A percentile compares a stretch with the other conserved stretches of the same genome.
phyloP scores from a whole-genome alignment of 495 filamentous ascomycete species.

The Penicillium antarcticum region DNA sequence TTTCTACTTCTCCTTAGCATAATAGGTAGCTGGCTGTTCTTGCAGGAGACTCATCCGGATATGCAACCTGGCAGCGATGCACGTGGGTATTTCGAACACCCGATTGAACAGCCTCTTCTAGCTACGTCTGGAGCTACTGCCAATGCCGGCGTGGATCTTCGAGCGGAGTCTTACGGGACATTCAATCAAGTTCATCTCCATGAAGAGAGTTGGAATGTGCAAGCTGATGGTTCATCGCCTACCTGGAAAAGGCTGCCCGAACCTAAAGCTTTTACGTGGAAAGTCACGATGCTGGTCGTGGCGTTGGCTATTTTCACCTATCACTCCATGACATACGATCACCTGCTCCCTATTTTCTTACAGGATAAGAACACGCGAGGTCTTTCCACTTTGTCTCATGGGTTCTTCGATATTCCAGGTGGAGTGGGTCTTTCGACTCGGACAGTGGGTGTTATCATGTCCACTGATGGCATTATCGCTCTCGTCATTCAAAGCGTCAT shows the following conservation, averaged over 20 bases:
- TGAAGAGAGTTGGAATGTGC: slow-evolving; percentile 47
- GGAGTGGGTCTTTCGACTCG: slow-evolving; percentile 71
- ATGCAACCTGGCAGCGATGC: slow-evolving; percentile 58
- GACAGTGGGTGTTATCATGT: slow-evolving; percentile 75
- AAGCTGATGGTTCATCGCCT: slow-evolving; percentile 42
- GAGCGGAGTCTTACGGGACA: slow-evolving; percentile 74
- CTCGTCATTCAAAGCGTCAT: slow-evolving; percentile 74
- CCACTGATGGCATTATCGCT: slow-evolving; percentile 73
- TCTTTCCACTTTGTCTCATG: slow-evolving; percentile 19
- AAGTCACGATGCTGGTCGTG: slow-evolving; percentile 64
- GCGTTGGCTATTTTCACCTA: slow-evolving; percentile 82
- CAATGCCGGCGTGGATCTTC: slow-evolving; percentile 66
- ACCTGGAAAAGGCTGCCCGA: slow-evolving; percentile 27
- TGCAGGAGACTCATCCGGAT: slow-evolving; percentile 80
- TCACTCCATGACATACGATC: slow-evolving; percentile 84
- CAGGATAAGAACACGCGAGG: slow-evolving; percentile 57
- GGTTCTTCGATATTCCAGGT: slow-evolving; percentile 61
- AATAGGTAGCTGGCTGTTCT: slow-evolving; percentile 64
- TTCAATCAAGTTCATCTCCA: slow-evolving; percentile 58
- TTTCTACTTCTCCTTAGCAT: slow-evolving; percentile 70
- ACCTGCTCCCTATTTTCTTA: slow-evolving; percentile 79
- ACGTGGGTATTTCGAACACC: slow-evolving; percentile 45
- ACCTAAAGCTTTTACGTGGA: slow-evolving; percentile 58
- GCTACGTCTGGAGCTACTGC: slow-evolving; percentile 67
- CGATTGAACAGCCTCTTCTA: slow-evolving; percentile 67